Percentiles rank a stretch among this genome's conserved stretches.
Conservation (phyloP, 495 filamentous ascomycete genomes). For the Penicillium coprophilum region DNA sequence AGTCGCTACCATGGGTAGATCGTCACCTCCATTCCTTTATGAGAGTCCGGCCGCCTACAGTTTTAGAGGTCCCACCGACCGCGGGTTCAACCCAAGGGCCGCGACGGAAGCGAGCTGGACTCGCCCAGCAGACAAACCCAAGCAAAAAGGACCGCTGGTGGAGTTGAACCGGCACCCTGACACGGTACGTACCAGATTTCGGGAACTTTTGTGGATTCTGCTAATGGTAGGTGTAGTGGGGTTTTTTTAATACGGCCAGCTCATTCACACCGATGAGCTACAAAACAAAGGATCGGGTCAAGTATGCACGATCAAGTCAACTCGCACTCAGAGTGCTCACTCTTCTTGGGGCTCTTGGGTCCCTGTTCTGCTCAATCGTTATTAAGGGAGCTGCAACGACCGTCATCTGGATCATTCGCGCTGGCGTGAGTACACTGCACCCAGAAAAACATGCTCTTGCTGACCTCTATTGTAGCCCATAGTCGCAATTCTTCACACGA, state of each 20-base stretch:
- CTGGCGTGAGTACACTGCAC: constrained; percentile 59
- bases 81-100: constrained; percentile 77
- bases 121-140: constrained; percentile 54
- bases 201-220: constrained; percentile 13
- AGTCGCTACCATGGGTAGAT: constrained; percentile 54
- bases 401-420: constrained; percentile 71
- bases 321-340: constrained; percentile 62
- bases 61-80: constrained; percentile 53
- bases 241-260: constrained; percentile 48
- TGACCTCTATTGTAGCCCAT: constrained; percentile 54
- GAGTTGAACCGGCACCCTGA: constrained; percentile 81
- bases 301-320: constrained; percentile 62
- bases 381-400: constrained; percentile 61
- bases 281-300: constrained; percentile 66
- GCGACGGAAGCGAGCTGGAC: constrained; percentile 70
- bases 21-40: constrained; percentile 76
- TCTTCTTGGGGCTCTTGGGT: constrained; percentile 65
- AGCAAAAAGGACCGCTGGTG: constrained; percentile 70
- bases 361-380: constrained; percentile 70
- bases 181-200: constrained; percentile 50
- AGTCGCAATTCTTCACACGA: constrained; percentile 63
- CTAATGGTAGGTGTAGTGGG: constrained; percentile 26
- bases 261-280: constrained; percentile 65
- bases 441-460: not conserved
- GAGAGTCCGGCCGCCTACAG: constrained; percentile 50